Base-by-base conservation (phyloP, 129 eudicot genomes). In the Centaurea solstitialis region DNA sequence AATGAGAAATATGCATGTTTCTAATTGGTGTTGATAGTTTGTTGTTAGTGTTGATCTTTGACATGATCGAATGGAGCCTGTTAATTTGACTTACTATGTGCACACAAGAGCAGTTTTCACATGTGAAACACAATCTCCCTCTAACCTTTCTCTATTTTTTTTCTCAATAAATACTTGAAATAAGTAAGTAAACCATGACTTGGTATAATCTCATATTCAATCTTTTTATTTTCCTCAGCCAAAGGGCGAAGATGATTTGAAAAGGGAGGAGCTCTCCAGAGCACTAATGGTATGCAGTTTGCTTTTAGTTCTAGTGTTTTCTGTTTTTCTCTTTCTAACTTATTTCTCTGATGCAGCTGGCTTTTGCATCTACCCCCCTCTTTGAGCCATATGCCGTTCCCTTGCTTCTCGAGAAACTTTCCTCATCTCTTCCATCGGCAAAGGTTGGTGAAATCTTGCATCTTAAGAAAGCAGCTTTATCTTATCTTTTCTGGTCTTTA, bases 351-450 rank as follows among this genome's bases (percentile, higher is more conserved):
- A 79, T 66, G 21, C 88, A 95, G 99, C 23, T 93, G 91, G 94
- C 97, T 47, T 93, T 91, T 84, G 97, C 87, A 82, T 90, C 98
- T 69, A 89, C 98, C 0, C 90, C 97, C 43, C 86, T 89, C 40
- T 95, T 87, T 79, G 97, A 91, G 87, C 99, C 98, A 50, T 93
- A 85, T 87, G 82, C 89, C 65, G 79, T 93, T 11, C 99, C 98
- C 0, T 78, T 95, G 84, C 92, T 95, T 81, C 90, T 95, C 28
- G 98, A 95, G 61, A 95, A 95, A 80, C 90, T 95, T 53, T 89
- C 98, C 41, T 90, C 99, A 74, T 84, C 91, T 82, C 93, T 95
- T 70, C 94, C 98, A 33, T 86, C 90, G 50, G 87, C 99, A 70
- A 91, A 95, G 97, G 96, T 92, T 75, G 47, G 89, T 80, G 73